Conservation (phyloP, 1,139 yeast genomes). For the Tardiomyces depauwii region DNA sequence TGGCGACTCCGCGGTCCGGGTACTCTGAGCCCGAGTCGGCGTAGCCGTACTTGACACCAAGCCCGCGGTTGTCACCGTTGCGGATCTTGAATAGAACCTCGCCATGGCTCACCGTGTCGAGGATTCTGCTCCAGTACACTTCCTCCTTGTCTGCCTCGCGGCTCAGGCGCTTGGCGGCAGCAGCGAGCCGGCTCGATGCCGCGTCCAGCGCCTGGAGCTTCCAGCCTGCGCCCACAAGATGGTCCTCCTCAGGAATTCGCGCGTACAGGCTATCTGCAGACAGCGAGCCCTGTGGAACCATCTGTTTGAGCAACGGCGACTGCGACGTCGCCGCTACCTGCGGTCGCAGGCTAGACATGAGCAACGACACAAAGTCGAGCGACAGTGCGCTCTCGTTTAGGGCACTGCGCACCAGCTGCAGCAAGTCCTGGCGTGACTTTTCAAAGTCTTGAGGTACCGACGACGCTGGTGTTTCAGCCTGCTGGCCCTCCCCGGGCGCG, state of each 20-base stretch:
- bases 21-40: slow-evolving; percentile 83
- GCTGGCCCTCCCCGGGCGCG: slow-evolving; percentile 9
- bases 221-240: slow-evolving; percentile 70
- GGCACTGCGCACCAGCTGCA: slow-evolving; percentile 51
- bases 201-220: slow-evolving; percentile 57
- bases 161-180: slow-evolving; percentile 41
- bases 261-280: slow-evolving; percentile 43
- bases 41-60: slow-evolving; percentile 83
- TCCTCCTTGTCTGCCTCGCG: slow-evolving; percentile 53
- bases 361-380: slow-evolving; percentile 73
- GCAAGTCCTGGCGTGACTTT: slow-evolving; percentile 44
- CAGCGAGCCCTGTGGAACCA: slow-evolving; percentile 70
- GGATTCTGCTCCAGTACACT: slow-evolving; percentile 59
- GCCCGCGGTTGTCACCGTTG: slow-evolving; percentile 38
- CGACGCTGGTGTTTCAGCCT: slow-evolving; percentile 7
- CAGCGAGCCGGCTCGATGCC: slow-evolving; percentile 41
- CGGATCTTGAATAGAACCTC: slow-evolving; percentile 67
- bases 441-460: slow-evolving; percentile 28
- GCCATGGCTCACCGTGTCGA: slow-evolving; percentile 42
- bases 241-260: slow-evolving; percentile 24
- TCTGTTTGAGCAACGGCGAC: slow-evolving; percentile 75
- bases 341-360: slow-evolving; percentile 74
- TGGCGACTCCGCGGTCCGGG: slow-evolving; percentile 64
- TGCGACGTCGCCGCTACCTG: slow-evolving; percentile 78
- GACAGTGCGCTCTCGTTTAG: slow-evolving; percentile 83